phyloP scores from a whole-genome alignment of 1,139 yeast species.

The Debaryomyces subglobosus region DNA sequence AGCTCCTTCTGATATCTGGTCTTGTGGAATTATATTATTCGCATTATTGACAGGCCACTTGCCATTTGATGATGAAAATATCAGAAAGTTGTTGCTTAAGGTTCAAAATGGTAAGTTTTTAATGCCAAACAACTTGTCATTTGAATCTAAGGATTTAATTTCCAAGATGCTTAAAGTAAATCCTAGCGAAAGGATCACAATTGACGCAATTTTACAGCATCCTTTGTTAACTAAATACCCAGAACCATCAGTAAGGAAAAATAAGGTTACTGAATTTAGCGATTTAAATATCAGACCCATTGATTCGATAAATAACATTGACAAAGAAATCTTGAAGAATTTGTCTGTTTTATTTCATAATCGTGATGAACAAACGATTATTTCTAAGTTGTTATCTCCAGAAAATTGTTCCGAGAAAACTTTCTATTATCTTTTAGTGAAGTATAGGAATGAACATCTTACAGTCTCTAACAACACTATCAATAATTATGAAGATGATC shows the following conservation, averaged over 20 bases:
- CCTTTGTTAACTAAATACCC: conserved; percentile 82
- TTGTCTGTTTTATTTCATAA: conserved; percentile 92
- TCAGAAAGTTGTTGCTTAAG: conserved; percentile 78
- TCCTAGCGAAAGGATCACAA: conserved; percentile 77
- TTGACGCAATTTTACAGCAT: conserved; percentile 72
- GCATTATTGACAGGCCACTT: conserved; percentile 93
- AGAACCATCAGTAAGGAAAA: conserved; percentile 26
- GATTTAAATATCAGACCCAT: conserved; percentile 51
- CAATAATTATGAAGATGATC: conserved; percentile 26
- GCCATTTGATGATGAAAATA: conserved; percentile 96
- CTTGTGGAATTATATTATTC: conserved; percentile 93
- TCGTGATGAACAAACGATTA: conserved; percentile 62
- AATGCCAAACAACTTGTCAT: conserved; percentile 79
- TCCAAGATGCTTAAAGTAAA: conserved; percentile 78
- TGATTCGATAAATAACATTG: conserved; percentile 60
- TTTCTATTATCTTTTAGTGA: conserved; percentile 79
- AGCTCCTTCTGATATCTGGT: conserved; percentile 97
- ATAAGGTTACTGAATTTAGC: conserved; percentile 26
- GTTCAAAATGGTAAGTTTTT: conserved; percentile 88
- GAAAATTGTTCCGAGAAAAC: conserved; percentile 82
- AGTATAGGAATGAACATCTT: conserved; percentile 79
- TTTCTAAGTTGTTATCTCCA: conserved; percentile 59
- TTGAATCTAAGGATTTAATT: conserved; percentile 86
- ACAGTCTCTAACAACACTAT: conserved; percentile 24
- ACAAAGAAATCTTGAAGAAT: conserved; percentile 80